Evolutionary conservation across 2,329 filamentous ascomycete species (phyloP).

Genomic region (Camillea tinctor): DNA sequence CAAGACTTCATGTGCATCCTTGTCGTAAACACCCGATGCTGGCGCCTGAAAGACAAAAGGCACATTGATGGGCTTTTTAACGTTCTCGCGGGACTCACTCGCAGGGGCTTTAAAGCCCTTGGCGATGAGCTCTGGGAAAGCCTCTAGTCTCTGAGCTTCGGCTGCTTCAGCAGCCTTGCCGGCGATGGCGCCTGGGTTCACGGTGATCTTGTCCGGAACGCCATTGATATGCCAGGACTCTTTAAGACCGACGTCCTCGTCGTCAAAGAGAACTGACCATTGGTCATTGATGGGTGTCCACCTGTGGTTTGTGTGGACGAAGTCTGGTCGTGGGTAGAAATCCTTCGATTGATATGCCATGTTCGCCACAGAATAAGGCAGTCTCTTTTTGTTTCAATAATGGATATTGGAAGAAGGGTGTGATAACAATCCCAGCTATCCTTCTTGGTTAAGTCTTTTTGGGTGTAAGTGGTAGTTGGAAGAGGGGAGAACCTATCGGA

Average conservation of each 20-base stretch:
- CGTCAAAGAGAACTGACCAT: constrained; percentile 67
- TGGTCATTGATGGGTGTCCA: constrained; percentile 62
- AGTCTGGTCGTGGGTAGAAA: constrained; percentile 64
- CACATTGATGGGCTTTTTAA: constrained; percentile 56
- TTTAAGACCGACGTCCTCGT: constrained; percentile 55
- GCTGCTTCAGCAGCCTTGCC: constrained; percentile 29
- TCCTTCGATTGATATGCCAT: constrained; percentile 33
- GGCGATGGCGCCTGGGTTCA: constrained; percentile 20
- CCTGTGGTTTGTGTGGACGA: constrained; percentile 51
- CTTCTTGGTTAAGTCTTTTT: background rate
- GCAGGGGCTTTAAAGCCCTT: constrained; percentile 40
- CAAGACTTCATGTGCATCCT: constrained; percentile 62
- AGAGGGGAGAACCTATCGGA: background rate
- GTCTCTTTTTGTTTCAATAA: background rate
- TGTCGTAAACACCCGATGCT: constrained; percentile 61
- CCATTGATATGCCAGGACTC: constrained; percentile 53
- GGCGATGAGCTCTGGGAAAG: constrained; percentile 48
- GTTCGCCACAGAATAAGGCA: constrained; percentile 2
- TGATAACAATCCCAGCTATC: no score
- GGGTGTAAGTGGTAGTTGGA: background rate
- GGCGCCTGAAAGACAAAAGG: constrained; percentile 66
- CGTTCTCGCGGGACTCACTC: constrained; percentile 33
- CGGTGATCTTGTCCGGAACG: constrained; percentile 43
- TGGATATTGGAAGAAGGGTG: background rate
- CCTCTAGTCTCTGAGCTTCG: constrained; percentile 47